Base-by-base conservation (phyloP, 257 asterid species). In the Solanum stenotomum region DNA sequence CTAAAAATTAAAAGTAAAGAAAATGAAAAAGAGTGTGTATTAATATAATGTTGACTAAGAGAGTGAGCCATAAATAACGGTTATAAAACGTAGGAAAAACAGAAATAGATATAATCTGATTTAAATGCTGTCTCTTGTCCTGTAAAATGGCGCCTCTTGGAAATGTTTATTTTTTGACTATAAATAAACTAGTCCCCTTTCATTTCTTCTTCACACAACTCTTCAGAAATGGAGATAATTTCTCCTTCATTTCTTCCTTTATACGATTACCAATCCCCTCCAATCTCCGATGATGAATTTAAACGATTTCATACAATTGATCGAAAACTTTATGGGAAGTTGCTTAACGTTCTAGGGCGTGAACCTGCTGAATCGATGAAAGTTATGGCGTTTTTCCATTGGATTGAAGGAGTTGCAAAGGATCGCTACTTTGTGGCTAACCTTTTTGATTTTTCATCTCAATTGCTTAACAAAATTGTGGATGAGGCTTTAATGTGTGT, bases 301-400 rank as follows among this genome's bases (percentile, higher is more conserved):
- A 87, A 92, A 25, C 65, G 44, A 10, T 96, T 91, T 70, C 95
- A 95, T 91, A 6, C 91, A 56, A 88, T 88, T 2, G 98, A 96
- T 61, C 56, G 98, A 0, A 87, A 89, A 23, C 89, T 96, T 10
- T 94, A 65, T 79, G 56, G 90, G 23, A 87, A 83, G 12, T 65
- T 96, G 86, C 44, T 92, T 11, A 79, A 42, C 23, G 70, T 27
- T 10, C 89, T 96, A 14, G 91, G 94, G 1, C 93, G 95, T 3
- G 94, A 93, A 71, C 94, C 94, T 13, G 79, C 59, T 6, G 93
- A 93, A 83, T 93, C 98, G 11, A 77, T 93, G 87, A 93, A 89
- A 7, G 90, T 91, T 4, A 88, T 93, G 92, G 98, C 92, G 0
- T 94, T 96, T 65, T 91, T 90, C 87, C 87, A 94, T 37, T 96